Evolutionary conservation across 2,329 filamentous ascomycete genomes (phyloP).

Genomic region (Balansia obtecta): DNA sequence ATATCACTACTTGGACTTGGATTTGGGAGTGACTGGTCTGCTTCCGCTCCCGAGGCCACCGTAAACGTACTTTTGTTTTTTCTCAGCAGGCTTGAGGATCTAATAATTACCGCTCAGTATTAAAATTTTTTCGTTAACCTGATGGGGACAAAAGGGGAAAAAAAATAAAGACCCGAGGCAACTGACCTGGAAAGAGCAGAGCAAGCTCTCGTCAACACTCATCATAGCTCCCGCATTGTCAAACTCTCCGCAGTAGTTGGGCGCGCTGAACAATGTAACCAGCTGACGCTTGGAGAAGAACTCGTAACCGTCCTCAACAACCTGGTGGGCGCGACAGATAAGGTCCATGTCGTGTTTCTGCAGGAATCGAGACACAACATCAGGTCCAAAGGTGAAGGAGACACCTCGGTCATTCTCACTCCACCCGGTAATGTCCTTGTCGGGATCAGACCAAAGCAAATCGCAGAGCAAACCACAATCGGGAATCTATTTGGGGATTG

Average conservation of each 20-base stretch:
- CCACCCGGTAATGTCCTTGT: conserved; percentile 99
- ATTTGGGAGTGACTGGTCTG: conserved; percentile 14
- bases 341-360: conserved; percentile 99
- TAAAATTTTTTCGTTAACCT: neutral
- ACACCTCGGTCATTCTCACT: conserved; percentile 98
- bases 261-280: conserved; percentile 93
- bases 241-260: conserved; percentile 99
- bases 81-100: conserved; percentile 99
- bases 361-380: conserved; percentile 92
- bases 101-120: conserved; percentile 22
- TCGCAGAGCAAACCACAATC: conserved; percentile 97
- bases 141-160: neutral
- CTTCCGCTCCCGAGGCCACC: conserved; percentile 50
- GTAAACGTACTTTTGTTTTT: conserved; percentile 99
- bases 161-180: neutral
- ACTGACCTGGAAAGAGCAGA: conserved; percentile 94
- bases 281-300: conserved; percentile 98
- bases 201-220: conserved; percentile 95
- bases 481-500: conserved; percentile 61
- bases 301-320: conserved; percentile 97
- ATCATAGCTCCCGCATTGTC: conserved; percentile 99
- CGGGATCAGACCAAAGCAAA: conserved; percentile 94
- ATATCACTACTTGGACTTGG: conserved; percentile 12
- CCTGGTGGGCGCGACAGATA: conserved; percentile 96
- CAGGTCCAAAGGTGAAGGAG: conserved; percentile 94